These are phyloP conservation scores for Pseudocohnilembus persalinus DNA, from an alignment of 169 alveolate species.

Conservation along the genomic window DNA sequence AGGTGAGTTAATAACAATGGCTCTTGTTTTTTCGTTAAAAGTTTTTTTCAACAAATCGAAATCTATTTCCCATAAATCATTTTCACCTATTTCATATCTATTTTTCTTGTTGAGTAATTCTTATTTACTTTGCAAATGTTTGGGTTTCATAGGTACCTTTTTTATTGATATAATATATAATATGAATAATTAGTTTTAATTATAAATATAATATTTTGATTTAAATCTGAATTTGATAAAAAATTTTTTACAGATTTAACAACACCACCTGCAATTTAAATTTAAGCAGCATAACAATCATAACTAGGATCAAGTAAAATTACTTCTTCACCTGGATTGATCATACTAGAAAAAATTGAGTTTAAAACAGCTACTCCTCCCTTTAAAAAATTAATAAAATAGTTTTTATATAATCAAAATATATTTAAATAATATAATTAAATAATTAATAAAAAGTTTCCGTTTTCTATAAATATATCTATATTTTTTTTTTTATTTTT, in stretches of 20 bases:
- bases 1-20: conserved; percentile 72
- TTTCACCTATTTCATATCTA: conserved; percentile 24
- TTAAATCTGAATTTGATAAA: too few species aligned
- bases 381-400: not conserved
- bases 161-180: too few species aligned
- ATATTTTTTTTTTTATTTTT: too few species aligned
- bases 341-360: conserved; percentile 17
- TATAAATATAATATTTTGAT: too few species aligned
- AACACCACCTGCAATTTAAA: conserved; percentile 34
- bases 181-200: too few species aligned
- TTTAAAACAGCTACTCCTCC: conserved; percentile 22
- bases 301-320: conserved; percentile 34
- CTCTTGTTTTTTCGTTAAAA: conserved; percentile 58
- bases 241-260: conserved; percentile 6
- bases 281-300: conserved; percentile 41
- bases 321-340: conserved; percentile 47
- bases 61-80: conserved; percentile 63
- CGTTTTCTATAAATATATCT: too few species aligned
- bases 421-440: too few species aligned
- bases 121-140: conserved; percentile 11
- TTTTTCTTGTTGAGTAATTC: conserved; percentile 14
- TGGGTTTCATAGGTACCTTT: conserved; percentile 26
- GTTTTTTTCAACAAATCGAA: conserved; percentile 53
- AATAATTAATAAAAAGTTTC: too few species aligned
- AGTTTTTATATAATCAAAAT: not conserved